Base-by-base conservation (phyloP, 2,329 filamentous ascomycete species). In the Penicillium sp. region DNA sequence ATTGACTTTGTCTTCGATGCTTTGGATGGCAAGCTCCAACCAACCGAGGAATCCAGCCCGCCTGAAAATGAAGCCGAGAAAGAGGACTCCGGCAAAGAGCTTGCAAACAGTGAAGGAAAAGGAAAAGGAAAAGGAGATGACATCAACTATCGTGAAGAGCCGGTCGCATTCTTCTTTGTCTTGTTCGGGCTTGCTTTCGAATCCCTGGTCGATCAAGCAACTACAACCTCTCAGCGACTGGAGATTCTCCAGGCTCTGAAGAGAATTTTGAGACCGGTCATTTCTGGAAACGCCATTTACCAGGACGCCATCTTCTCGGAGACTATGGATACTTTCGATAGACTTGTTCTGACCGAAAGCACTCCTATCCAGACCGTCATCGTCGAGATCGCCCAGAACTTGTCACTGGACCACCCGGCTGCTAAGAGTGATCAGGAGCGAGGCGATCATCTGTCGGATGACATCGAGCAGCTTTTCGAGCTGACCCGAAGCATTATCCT, bases 81-180 rank as follows among this genome's bases (percentile, higher is more conserved):
- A 1, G 56, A 55, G 25, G 53, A 57, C 59, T 16, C 48, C 56
- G 18, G 43, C 50, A 18, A 60, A 56, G 27, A 43, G 44, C 13
- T 49, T 16, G 22, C 50, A 9, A 60, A 63, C 20, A 62, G 44
- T 20, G 56, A 67, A 20, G 25, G 44, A 3, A 56, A 81, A 39
- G 25, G 44, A 3, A 56, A 81, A 39, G 75, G 78, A 14, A 89
- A 87, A 67, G 81, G 80, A 3, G 80, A 86, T 44, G 89, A 92
- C 59, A 97, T 99, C 75, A 97, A 97, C 71, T 99, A 99, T 69
- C 89, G 94, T 43, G 92, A 97, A 66, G 94, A 99, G 69, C 94
- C 94, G 0, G 90, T 97, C 1, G 94, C 94, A 0, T 99, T 99
- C 79, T 99, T 99, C 77, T 99, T 99, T 65, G 92, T 99, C 13